Evolutionary conservation across 371 early-diverging fungal species (phyloP), one percentile per base, ranked within the genome.

Genomic region (Apophysomyces elegans): DNA sequence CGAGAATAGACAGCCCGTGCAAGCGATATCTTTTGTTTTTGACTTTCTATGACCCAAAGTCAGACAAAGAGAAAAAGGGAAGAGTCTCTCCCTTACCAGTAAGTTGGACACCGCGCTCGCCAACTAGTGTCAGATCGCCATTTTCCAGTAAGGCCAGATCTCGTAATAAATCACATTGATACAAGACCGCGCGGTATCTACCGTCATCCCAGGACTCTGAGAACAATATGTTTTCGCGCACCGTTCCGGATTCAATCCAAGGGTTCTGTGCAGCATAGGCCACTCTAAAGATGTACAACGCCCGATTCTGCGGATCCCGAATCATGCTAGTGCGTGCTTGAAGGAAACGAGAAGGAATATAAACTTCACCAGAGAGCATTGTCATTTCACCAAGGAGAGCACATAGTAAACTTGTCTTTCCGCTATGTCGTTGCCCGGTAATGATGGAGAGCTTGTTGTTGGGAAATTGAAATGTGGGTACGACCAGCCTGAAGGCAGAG

Each of bases 111-210:
- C 61, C 77, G 62, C 32, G 68, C 46, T 80, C 81, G 35, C 94
- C 94, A 60, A 95, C 87, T 69, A 88, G 87, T 0, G 97, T 97
- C 72, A 85, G 67, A 72, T 98, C 98, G 3, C 95, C 96, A 38
- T 87, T 80, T 1, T 83, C 80, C 47, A 98, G 74, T 7, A 84
- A 83, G 4, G 89, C 86, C 26, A 98, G 72, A 65, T 98, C 98
- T 16, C 88, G 74, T 39, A 87, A 75, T 7, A 93, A 69, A 37
- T 87, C 88, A 18, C 92, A 91, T 38, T 86, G 81, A 32, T 84
- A 81, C 43, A 93, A 71, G 0, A 92, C 90, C 7, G 86, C 75
- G 61, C 85, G 79, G 62, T 93, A 93, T 12, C 90, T 75, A 1
- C 77, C 76, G 56, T 82, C 81, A 54, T 90, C 86, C 74, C 83